Percentiles rank a stretch among this genome's conserved stretches.
Evolutionary conservation across 352 stramenopile species (phyloP).

Genomic region (Blastocystis sp.): DNA sequence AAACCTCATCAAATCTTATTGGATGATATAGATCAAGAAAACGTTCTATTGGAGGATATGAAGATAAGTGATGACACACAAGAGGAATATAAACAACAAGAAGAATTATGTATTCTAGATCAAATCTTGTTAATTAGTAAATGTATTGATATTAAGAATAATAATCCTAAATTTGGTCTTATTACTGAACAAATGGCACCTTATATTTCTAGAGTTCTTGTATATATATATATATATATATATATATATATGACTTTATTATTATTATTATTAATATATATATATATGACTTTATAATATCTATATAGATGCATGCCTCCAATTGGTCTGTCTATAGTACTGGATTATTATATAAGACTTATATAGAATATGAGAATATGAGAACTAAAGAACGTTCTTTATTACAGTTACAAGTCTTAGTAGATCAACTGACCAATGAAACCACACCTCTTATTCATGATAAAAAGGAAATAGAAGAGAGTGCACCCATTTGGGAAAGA

Average conservation of each 20-base stretch:
- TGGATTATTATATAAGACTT: conserved; percentile 25
- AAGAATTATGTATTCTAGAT: conserved; percentile 18
- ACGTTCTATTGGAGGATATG: conserved; percentile 15
- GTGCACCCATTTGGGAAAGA: conserved; percentile 28
- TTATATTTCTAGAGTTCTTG: conserved; percentile 32
- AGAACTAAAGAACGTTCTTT: conserved; percentile 39
- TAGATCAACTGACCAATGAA: conserved; percentile 38
- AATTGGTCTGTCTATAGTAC: conserved; percentile 38
- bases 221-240: not conserved
- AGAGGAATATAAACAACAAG: not conserved
- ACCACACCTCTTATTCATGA: conserved; percentile 21
- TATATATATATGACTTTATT: too few species aligned
- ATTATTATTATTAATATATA: too few species aligned
- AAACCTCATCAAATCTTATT: not conserved
- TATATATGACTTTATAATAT: too few species aligned
- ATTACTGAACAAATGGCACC: conserved; percentile 38
- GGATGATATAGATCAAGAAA: conserved; percentile 17
- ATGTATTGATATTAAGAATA: conserved; percentile 40
- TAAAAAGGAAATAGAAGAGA: conserved; percentile 27
- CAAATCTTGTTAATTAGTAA: not conserved
- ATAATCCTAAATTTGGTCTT: conserved; percentile 38
- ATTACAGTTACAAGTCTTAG: conserved; percentile 36
- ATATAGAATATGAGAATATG: conserved; percentile 36
- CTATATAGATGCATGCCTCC: conserved; percentile 1
- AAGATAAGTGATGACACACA: not conserved